Evolutionary conservation across 257 asterid species (phyloP).

Genomic region (Plectranthus barbatus): DNA sequence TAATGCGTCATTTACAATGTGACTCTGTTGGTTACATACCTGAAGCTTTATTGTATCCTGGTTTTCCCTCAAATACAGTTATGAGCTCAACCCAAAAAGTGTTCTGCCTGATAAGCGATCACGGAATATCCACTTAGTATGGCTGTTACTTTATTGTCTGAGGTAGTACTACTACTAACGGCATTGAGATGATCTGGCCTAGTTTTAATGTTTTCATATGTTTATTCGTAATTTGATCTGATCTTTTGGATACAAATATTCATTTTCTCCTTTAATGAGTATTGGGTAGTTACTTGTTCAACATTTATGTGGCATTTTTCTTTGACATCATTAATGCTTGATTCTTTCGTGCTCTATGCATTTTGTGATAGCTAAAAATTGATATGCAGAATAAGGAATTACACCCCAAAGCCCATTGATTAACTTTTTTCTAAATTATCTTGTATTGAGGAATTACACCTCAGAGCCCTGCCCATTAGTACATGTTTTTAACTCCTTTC

Average conservation of each 20-base stretch:
- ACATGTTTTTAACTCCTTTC: conserved; percentile 1
- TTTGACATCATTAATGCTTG: not conserved
- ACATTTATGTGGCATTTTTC: not conserved
- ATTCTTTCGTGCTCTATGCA: not conserved
- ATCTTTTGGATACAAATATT: not conserved
- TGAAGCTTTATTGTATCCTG: not conserved
- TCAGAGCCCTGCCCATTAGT: no score
- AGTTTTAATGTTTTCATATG: not conserved
- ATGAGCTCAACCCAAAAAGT: not conserved
- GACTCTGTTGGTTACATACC: not conserved
- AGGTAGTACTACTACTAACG: not conserved
- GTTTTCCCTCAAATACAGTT: not conserved
- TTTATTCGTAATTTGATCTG: not conserved
- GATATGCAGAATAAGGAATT: not conserved
- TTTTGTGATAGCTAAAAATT: not conserved
- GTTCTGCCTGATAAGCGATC: not conserved
- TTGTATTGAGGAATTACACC: no score
- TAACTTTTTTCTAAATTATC: not conserved
- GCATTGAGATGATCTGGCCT: not conserved
- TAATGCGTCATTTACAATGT: not conserved
- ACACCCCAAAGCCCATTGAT: not conserved
- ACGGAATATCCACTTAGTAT: not conserved
- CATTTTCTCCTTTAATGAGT: not conserved
- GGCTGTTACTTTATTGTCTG: not conserved
- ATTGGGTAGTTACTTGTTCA: not conserved